phyloP scores from a whole-genome alignment of 129 eudicot genomes.

The Mikania micrantha region DNA sequence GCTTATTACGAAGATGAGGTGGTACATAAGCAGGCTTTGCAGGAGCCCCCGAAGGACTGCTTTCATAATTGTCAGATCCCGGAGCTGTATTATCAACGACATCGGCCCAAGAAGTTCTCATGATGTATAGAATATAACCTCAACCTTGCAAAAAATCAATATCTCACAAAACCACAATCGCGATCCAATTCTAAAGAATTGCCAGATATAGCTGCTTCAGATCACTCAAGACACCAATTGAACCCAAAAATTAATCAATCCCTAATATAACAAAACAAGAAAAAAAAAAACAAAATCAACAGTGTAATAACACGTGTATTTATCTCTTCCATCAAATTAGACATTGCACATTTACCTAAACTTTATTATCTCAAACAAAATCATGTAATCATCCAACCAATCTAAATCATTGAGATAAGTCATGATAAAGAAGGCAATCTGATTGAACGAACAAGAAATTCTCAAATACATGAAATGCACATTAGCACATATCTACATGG shows the following conservation, averaged over 20 bases:
- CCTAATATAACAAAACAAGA: slow-evolving; percentile 1
- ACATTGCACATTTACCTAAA: not conserved
- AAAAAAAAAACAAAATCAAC: not conserved
- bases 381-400: not conserved
- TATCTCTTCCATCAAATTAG: not conserved
- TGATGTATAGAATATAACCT: slow-evolving; percentile 8
- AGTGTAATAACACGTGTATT: not conserved
- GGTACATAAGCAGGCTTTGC: slow-evolving; percentile 69
- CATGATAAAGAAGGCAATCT: not conserved
- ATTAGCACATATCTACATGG: not conserved
- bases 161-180: not conserved
- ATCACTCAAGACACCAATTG: slow-evolving; percentile 10
- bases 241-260: slow-evolving; percentile 17
- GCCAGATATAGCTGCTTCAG: not conserved
- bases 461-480: not conserved
- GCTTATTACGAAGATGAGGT: slow-evolving; percentile 77
- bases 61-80: slow-evolving; percentile 38
- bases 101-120: slow-evolving; percentile 92
- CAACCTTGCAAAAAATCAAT: not conserved
- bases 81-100: slow-evolving; percentile 60
- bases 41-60: slow-evolving; percentile 28
- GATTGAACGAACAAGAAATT: not conserved
- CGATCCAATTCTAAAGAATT: slow-evolving; percentile 4
- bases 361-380: not conserved
- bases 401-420: not conserved